Conservation (phyloP, 306 rosid species). For the Acacia confusa region DNA sequence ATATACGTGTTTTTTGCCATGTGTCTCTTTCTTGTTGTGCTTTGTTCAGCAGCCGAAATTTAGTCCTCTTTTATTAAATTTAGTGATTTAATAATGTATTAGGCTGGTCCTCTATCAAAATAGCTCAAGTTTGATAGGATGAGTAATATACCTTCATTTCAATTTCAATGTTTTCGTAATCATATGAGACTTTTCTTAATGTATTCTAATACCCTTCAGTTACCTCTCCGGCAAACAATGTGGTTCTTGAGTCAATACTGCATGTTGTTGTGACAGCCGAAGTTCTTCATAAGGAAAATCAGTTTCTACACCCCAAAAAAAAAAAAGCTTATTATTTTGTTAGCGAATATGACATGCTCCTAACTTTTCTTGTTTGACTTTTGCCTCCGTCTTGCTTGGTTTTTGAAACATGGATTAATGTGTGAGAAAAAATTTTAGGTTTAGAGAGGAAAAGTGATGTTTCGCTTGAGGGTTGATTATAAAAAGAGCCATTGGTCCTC, state of each 20-base stretch:
- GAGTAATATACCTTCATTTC: no score
- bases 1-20: not conserved
- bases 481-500: not conserved
- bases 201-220: not conserved
- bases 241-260: not conserved
- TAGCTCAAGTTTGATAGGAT: no score
- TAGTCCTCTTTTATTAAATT: no score
- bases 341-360: not conserved
- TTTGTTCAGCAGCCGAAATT: not conserved
- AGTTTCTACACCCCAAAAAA: not conserved
- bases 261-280: not conserved
- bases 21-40: not conserved
- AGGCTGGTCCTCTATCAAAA: no score
- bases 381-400: not conserved
- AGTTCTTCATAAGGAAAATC: not conserved
- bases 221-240: not conserved
- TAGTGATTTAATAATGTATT: no score
- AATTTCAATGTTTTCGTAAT: no score
- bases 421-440: not conserved
- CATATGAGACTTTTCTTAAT: no score
- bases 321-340: not conserved
- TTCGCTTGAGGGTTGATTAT: not conserved
- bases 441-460: not conserved
- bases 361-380: not conserved
- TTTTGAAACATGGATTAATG: not conserved